A percentile compares a stretch with the other conserved stretches of the same genome.
These are phyloP conservation scores for Fusarium redolens DNA, from an alignment of 2,329 filamentous ascomycete genomes.

Conservation along the genomic window DNA sequence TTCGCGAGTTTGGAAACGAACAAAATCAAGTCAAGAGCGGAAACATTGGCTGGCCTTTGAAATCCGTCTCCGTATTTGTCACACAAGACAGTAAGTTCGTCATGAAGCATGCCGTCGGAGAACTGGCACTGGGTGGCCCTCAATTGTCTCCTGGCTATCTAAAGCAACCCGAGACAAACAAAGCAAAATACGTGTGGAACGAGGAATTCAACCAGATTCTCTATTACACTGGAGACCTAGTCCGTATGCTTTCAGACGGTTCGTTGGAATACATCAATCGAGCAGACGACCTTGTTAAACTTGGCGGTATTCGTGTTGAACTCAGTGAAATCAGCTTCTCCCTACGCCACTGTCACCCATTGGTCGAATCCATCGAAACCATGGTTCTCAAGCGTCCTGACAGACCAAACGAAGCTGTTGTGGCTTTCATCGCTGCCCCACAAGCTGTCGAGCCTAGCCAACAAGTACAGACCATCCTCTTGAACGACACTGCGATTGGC, in stretches of 20 bases:
- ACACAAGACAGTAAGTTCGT: conserved; percentile 50
- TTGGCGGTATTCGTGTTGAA: conserved; percentile 41
- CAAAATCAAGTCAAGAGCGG: conserved; percentile 36
- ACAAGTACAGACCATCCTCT: neutral
- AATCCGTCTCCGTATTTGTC: conserved; percentile 5
- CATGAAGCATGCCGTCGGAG: conserved; percentile 67
- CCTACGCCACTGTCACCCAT: neutral
- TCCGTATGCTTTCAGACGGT: conserved; percentile 39
- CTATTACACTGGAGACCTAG: conserved; percentile 52
- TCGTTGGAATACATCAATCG: conserved; percentile 39
- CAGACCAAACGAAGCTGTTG: neutral
- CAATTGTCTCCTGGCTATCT: conserved; percentile 51
- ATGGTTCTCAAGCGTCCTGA: conserved; percentile 3
- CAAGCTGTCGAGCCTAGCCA: neutral
- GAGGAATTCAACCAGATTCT: conserved; percentile 30
- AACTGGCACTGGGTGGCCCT: conserved; percentile 70
- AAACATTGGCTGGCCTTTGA: conserved; percentile 44
- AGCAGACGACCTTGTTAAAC: conserved; percentile 41
- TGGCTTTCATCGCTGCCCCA: neutral
- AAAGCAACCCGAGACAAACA: conserved; percentile 33
- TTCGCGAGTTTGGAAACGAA: conserved; percentile 41
- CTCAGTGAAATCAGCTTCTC: conserved; percentile 45
- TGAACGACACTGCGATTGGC: neutral
- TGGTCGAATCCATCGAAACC: conserved; percentile 5
- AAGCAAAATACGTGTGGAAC: conserved; percentile 30